Base-by-base conservation (phyloP, 208 protist species). In the Wallacemonas sp. region DNA sequence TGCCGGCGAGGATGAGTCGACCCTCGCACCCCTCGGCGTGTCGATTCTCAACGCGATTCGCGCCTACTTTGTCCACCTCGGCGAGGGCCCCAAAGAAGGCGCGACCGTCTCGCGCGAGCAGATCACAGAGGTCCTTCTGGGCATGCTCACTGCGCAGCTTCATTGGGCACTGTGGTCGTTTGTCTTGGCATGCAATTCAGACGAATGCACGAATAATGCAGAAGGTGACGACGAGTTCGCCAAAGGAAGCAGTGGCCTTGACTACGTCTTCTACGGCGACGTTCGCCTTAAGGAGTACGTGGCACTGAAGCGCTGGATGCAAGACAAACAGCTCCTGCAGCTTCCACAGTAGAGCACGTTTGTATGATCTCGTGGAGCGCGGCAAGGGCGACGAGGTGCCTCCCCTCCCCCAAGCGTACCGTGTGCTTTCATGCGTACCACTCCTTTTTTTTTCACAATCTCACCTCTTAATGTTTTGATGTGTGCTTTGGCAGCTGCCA, bases 191-290 rank as follows among this genome's bases (percentile, higher is more conserved):
- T 87, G 71, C 60, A 78, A 87, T 50, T 71, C 74, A 0, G 82
- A 93, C 46, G 68, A 66, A 22, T 73, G 63, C 53, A 83, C 78
- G 6, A 81, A 78, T 64, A 81, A 91, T 63, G 57, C 68, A 1
- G 32, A 53, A 5, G 71, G 74, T 39, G 65, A 76, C 29, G 66
- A 84, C 36, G 55, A 54, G 39, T 90, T 91, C 66, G 79, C 88
- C 17, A 78, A 76, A 38, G 88, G 88, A 21, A 89, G 85, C 46
- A 91, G 88, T 53, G 88, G 88, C 1, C 71, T 94, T 13, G 85
- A 94, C 53, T 94, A 94, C 76, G 68, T 92, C 41, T 71, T 57
- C 41, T 94, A 94, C 71, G 84, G 85, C 44, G 82, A 91, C 42
- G 85, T 81, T 54, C 79, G 88, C 15, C 69, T 94, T 53, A 73